Base-by-base conservation (phyloP, 495 filamentous ascomycete species). In the Podospora sp. region DNA sequence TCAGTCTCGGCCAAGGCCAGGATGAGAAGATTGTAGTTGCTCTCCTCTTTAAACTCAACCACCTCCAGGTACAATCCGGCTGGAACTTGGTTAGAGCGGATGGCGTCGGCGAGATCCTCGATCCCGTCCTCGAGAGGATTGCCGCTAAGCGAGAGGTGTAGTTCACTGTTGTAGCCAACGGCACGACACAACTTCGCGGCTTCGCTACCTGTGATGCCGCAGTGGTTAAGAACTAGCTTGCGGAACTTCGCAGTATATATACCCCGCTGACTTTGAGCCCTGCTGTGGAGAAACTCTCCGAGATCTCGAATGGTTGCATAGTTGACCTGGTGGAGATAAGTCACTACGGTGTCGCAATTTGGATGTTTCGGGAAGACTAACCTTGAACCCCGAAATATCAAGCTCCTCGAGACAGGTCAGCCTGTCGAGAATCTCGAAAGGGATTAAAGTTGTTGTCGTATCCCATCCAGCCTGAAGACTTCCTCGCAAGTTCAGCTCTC, bases 111-210 rank as follows among this genome's bases (percentile, higher is more conserved):
- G 29, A 99, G 82, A 64, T 85, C 77, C 3, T 87, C 76, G 25
- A 87, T 85, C 55, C 92, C 91, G 51, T 89, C 85, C 71, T 93
- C 90, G 26, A 97, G 84, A 8, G 87, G 86, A 76, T 97, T 99
- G 60, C 91, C 89, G 70, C 87, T 96, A 63, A 97, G 84, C 66
- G 89, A 82, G 18, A 98, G 80, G 72, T 96, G 90, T 50, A 97
- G 78, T 27, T 90, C 84, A 24, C 91, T 88, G 36, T 86, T 77
- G 36, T 78, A 73, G 1, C 85, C 87, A 20, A 97, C 90, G 8
- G 92, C 89, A 69, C 88, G 85, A 73, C 97, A 86, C 35, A 99
- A 82, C 60, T 88, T 84, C 8, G 92, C 93, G 1, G 93, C 88
- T 74, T 93, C 88, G 53, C 82, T 84, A 14, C 94, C 93, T 7